phyloP scores from a whole-genome alignment of 768 basidiomycete genomes.

The Hygrophorus russula region DNA sequence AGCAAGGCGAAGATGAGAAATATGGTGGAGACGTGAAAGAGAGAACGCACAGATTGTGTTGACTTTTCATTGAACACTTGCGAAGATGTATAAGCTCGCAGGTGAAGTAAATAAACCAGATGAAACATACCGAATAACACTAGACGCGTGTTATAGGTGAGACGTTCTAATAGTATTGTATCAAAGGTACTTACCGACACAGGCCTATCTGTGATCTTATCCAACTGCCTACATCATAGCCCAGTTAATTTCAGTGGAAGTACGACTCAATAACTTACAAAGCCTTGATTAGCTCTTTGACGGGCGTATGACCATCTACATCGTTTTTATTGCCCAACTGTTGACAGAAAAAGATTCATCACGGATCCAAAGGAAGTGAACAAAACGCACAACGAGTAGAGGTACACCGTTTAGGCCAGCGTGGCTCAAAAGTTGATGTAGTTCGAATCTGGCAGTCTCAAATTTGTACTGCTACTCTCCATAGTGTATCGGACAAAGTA shows the following conservation, averaged over 20 bases:
- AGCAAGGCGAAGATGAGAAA: slow-evolving; percentile 4
- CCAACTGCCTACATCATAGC: slow-evolving; percentile 45
- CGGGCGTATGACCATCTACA: slow-evolving; percentile 58
- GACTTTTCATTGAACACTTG: slow-evolving; percentile 94
- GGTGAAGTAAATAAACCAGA: background rate
- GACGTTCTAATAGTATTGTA: slow-evolving; percentile 1
- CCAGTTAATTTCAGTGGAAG: no score
- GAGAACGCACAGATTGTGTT: slow-evolving; percentile 72
- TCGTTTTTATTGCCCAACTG: slow-evolving; percentile 95
- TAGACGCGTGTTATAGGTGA: slow-evolving; percentile 15
- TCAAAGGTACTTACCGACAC: slow-evolving; percentile 62
- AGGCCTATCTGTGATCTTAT: slow-evolving; percentile 68
- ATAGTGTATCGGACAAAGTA: background rate
- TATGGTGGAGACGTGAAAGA: background rate
- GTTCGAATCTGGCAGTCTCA: slow-evolving; percentile 72
- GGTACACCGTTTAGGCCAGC: slow-evolving; percentile 61
- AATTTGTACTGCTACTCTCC: slow-evolving; percentile 63
- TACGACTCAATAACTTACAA: no score
- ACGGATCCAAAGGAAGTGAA: background rate
- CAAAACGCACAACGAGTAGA: slow-evolving; percentile 62
- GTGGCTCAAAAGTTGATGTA: slow-evolving; percentile 69
- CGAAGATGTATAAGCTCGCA: slow-evolving; percentile 1
- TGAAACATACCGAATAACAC: slow-evolving; percentile 65
- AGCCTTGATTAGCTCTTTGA: slow-evolving; percentile 74
- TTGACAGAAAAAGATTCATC: background rate